Percentiles rank a stretch among this genome's conserved stretches.
Conservation (phyloP, 192 early-diverging fungal species). For the Backusella circina region DNA sequence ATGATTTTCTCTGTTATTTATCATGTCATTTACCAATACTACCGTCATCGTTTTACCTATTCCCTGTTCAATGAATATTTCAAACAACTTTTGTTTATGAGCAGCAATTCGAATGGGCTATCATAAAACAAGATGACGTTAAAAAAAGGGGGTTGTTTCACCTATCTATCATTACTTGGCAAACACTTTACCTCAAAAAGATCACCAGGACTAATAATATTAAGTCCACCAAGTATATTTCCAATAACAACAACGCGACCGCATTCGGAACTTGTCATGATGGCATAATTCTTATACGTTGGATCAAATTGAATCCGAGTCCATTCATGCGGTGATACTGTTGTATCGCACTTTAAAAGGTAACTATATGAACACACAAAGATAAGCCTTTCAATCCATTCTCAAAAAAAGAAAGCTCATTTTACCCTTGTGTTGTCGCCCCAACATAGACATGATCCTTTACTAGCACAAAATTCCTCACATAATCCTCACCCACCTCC, state of each 20-base stretch:
- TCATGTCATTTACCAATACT: not conserved
- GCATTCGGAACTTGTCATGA: conserved; percentile 47
- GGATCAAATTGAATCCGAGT: not conserved
- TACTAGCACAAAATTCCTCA: conserved; percentile 48
- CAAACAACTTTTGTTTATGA: conserved; percentile 43
- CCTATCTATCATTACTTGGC: too few species aligned
- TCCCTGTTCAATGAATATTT: conserved; percentile 30
- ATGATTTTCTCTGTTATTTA: not conserved
- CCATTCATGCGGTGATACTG: not conserved
- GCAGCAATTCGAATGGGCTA: conserved; percentile 35
- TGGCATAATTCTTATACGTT: conserved; percentile 40
- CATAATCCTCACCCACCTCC: conserved; percentile 28
- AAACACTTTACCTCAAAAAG: conserved; percentile 35
- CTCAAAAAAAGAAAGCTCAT: not conserved
- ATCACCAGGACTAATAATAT: conserved; percentile 40
- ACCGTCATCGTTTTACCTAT: not conserved
- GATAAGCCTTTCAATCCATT: too few species aligned
- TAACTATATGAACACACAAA: conserved; percentile 8
- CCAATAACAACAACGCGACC: conserved; percentile 53
- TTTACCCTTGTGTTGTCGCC: conserved; percentile 38
- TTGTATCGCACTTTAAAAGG: not conserved
- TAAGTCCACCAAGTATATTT: conserved; percentile 51
- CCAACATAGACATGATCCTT: conserved; percentile 23
- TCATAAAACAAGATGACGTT: not conserved
- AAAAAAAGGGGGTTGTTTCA: not conserved